Evolutionary conservation across 1,284 basidiomycete species (phyloP), one percentile per base, ranked within the genome.

Genomic region (Dichomitus squalens): DNA sequence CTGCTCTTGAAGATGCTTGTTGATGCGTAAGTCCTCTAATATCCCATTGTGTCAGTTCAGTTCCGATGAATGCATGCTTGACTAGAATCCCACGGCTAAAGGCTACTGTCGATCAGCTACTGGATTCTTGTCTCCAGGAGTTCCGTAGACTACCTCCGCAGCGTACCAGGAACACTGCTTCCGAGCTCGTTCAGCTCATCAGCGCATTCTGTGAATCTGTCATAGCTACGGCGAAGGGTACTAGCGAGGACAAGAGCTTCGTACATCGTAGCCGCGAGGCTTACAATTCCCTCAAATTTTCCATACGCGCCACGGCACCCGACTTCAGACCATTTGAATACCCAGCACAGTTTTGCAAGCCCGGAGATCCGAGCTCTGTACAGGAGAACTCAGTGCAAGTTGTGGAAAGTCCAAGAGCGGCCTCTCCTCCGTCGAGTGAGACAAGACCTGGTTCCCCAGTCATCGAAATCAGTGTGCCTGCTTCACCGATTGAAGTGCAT

Each of bases 1-100:
- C 72, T 86, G 4, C 73, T 88, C 18, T 76, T 85, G 18, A 58
- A 65, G 0, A 72, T 83, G 14, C 84, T 87, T 33, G 75, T 80
- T 34, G 68, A 68, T 9, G 78, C 77, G 87, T 87, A 63, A 44
- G 84, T 74, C 5, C 1, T n/a, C 5, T 27, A 9, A 25, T 11
- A 8, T 18, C 34, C 1, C 7, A 20, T 7, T 21, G 9, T 31
- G n/a, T 7, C 18, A 1, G 4, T 8, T 20, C 18, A 2, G 49
- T 21, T 9, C 44, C 40, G 23, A n/a, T 31, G 27, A 18, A 14
- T 6, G 12, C 31, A 7, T 34, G 7, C 3, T 5, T 7, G 18
- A 5, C 29, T 59, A 87, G 86, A 44, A 72, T 87, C 23, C 84
- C 84, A 2, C 63, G 65, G 8, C 70, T 87, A 2, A 73, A 64